phyloP scores from a whole-genome alignment of 768 basidiomycete species.

The Boletus rufocinnamomeus region DNA sequence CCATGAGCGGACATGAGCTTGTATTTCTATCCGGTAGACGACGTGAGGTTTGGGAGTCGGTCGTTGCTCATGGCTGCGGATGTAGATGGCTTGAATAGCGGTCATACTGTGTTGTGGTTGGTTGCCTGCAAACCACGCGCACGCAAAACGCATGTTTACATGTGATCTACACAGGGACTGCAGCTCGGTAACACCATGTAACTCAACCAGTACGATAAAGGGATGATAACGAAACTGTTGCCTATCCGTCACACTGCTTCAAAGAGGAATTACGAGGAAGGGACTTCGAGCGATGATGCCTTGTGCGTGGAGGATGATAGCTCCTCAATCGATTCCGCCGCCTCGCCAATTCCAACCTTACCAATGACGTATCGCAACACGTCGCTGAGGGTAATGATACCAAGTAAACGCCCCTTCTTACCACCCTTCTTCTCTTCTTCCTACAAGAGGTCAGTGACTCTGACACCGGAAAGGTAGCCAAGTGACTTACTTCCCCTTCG shows the following conservation, averaged over 20 bases:
- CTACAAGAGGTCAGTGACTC: constrained; percentile 38
- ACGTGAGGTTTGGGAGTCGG: constrained; percentile 72
- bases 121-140: neutral
- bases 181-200: constrained; percentile 3
- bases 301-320: constrained; percentile 14
- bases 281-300: constrained; percentile 19
- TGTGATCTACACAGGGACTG: constrained; percentile 20
- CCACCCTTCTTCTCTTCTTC: constrained; percentile 81
- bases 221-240: neutral
- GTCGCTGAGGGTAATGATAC: constrained; percentile 87
- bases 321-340: constrained; percentile 39
- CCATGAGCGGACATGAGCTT: constrained; percentile 90
- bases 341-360: constrained; percentile 54
- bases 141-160: constrained; percentile 9
- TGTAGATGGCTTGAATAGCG: constrained; percentile 75
- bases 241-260: neutral
- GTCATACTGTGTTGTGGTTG: constrained; percentile 46
- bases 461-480: neutral
- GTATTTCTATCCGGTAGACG: constrained; percentile 81
- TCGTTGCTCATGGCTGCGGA: constrained; percentile 70
- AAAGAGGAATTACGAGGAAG: constrained; percentile 12
- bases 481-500: constrained; percentile 72
- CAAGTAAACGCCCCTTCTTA: constrained; percentile 79
- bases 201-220: constrained; percentile 7
- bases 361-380: constrained; percentile 84